Evolutionary conservation across 2,329 filamentous ascomycete genomes (phyloP).

Genomic region (Aspergillus brasiliensis): DNA sequence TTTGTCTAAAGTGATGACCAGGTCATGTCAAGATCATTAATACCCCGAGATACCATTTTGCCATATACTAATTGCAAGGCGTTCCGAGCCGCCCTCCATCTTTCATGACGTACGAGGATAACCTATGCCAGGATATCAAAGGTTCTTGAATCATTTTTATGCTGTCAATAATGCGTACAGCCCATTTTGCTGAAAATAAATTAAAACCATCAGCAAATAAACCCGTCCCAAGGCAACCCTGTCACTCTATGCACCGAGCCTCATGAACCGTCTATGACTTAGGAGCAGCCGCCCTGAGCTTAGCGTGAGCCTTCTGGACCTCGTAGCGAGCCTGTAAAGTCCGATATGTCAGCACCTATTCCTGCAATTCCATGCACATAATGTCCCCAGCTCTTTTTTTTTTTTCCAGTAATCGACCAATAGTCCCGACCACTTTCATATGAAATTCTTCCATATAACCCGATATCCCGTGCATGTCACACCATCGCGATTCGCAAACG

Average conservation of each 20-base stretch:
- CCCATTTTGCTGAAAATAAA: conserved; percentile 39
- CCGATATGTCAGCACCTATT: conserved; percentile 21
- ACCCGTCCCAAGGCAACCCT: conserved; percentile 43
- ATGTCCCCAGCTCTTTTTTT: not conserved
- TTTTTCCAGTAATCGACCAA: not conserved
- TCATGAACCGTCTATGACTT: conserved; percentile 54
- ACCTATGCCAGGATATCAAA: conserved; percentile 40
- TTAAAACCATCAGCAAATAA: conserved; percentile 39
- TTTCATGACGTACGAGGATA: conserved; percentile 24
- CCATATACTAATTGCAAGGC: conserved; percentile 16
- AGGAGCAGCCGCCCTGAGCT: conserved; percentile 81
- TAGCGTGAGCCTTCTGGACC: conserved; percentile 93
- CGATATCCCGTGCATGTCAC: not conserved
- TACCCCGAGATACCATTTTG: conserved; percentile 19
- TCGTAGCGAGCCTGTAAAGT: conserved; percentile 75
- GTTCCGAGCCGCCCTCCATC: conserved; percentile 5
- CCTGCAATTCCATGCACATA: not conserved
- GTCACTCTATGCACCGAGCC: conserved; percentile 47
- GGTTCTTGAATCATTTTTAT: conserved; percentile 46
- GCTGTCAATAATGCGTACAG: conserved; percentile 47
- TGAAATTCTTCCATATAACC: not conserved
- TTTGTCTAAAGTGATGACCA: conserved; percentile 11
- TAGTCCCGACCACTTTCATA: not conserved
- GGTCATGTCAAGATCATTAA: conserved; percentile 16
- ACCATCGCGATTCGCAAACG: conserved; percentile 37